Conservation (phyloP, 768 basidiomycete genomes). For the Mycena galopus region DNA sequence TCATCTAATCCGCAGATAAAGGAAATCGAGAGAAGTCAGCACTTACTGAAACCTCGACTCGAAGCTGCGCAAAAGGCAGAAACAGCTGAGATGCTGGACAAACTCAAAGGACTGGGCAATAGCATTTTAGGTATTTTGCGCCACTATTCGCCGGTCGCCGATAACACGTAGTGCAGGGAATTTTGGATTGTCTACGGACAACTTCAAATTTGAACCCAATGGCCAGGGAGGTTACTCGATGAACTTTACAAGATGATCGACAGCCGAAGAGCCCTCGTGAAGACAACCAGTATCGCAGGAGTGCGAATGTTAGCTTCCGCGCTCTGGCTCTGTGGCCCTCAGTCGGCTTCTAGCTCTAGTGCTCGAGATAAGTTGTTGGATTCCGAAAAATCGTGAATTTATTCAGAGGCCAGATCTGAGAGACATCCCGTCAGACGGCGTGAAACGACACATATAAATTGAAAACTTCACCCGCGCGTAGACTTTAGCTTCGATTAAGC, state of each 20-base stretch:
- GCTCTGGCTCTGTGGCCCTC: background rate
- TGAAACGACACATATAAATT: conserved; percentile 1
- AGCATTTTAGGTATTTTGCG: conserved; percentile 78
- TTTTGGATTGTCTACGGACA: conserved; percentile 95
- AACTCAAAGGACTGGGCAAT: conserved; percentile 94
- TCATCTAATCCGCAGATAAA: conserved; percentile 62
- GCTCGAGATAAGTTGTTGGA: conserved; percentile 56
- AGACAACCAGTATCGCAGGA: background rate
- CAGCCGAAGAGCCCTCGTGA: background rate
- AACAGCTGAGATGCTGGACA: conserved; percentile 91
- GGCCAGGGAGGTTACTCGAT: conserved; percentile 96
- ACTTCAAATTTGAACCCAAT: conserved; percentile 96
- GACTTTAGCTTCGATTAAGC: conserved; percentile 78
- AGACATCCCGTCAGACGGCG: conserved; percentile 4
- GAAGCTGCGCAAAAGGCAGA: conserved; percentile 87
- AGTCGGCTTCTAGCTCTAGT: background rate
- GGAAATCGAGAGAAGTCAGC: conserved; percentile 64
- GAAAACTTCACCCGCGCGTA: conserved; percentile 67
- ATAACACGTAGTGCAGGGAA: conserved; percentile 66
- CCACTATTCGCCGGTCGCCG: background rate
- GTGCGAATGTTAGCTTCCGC: background rate
- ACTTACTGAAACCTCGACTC: conserved; percentile 72
- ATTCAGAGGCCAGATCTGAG: conserved; percentile 59
- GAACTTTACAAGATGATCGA: conserved; percentile 76
- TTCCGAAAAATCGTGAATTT: conserved; percentile 58